Evolutionary conservation across 108 stramenopile genomes (phyloP).

Genomic region (Skeletonema costatum): DNA sequence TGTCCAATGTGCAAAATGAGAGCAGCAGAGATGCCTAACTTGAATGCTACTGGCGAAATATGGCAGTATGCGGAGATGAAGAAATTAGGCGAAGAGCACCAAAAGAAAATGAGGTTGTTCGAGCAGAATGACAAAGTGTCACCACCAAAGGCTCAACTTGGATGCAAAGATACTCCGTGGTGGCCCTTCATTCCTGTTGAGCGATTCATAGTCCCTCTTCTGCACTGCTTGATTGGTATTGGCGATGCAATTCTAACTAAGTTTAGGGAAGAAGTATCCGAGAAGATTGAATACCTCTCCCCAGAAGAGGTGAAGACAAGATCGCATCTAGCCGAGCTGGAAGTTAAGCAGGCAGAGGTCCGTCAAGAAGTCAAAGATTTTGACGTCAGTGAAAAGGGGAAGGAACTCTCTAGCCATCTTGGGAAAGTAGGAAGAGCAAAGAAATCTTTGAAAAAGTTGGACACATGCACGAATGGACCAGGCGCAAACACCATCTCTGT

Average conservation of each 20-base stretch:
- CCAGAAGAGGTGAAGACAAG: neutral
- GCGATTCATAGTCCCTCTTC: too few relatives aligned
- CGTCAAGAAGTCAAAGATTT: conserved; percentile 50
- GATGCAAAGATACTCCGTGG: conserved; percentile 5
- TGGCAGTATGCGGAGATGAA: neutral
- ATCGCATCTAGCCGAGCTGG: conserved; percentile 36
- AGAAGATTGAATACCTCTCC: neutral
- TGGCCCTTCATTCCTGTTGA: conserved; percentile 15
- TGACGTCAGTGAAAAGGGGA: conserved; percentile 29
- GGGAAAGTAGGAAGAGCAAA: too few relatives aligned
- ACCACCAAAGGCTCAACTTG: neutral
- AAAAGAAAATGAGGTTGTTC: neutral
- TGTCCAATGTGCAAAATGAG: too few relatives aligned
- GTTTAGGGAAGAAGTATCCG: too few relatives aligned
- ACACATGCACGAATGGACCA: conserved; percentile 38
- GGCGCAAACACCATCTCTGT: too few relatives aligned
- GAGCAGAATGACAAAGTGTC: neutral
- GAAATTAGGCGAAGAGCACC: neutral
- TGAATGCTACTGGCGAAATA: too few relatives aligned
- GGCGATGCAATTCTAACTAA: too few relatives aligned
- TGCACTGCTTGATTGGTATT: too few relatives aligned
- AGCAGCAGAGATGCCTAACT: too few relatives aligned
- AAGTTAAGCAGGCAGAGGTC: conserved; percentile 29
- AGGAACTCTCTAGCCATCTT: neutral
- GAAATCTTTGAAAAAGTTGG: conserved; percentile 11